A percentile compares a stretch with the other conserved stretches of the same genome.
Evolutionary conservation across 1,139 yeast species (phyloP).

Genomic region (Blastobotrys arbuscula): DNA sequence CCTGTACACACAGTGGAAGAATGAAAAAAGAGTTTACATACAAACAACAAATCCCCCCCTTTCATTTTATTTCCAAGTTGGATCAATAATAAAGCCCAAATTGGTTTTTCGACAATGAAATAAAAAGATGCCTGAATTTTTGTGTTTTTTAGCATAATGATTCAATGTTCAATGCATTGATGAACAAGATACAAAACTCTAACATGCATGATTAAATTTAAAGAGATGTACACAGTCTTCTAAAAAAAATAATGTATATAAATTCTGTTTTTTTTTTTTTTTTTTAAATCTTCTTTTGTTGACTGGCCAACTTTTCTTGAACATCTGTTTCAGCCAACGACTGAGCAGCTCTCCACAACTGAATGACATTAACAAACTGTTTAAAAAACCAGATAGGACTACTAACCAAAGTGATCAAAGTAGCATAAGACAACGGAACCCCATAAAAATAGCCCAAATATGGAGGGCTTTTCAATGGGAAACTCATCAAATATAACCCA

Average conservation of each 20-base stretch:
- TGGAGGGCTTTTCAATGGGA: conserved; percentile 45
- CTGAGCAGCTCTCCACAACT: conserved; percentile 78
- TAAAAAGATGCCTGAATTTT: too few species aligned
- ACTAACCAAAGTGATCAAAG: conserved; percentile 56
- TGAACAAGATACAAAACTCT: neutral
- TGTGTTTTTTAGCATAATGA: too few species aligned
- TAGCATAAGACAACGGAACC: conserved; percentile 55
- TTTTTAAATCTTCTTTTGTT: neutral
- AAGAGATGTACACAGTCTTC: too few species aligned
- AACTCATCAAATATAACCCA: conserved; percentile 74
- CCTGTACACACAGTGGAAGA: neutral
- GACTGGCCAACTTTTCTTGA: conserved; percentile 39
- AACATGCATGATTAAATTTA: too few species aligned
- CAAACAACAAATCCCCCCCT: neutral
- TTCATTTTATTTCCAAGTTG: neutral
- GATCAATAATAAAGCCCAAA: neutral
- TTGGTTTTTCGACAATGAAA: too few species aligned
- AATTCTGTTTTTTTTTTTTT: too few species aligned
- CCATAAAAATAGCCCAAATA: conserved; percentile 38
- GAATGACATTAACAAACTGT: conserved; percentile 86
- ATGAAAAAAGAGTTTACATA: neutral
- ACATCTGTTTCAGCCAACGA: conserved; percentile 79
- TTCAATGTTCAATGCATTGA: neutral
- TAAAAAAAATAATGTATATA: neutral
- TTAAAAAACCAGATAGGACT: conserved; percentile 88